Percentiles rank a stretch among this genome's conserved stretches.
phyloP scores from a whole-genome alignment of 192 early-diverging fungal genomes.

The Fimicolochytrium jonesii region DNA sequence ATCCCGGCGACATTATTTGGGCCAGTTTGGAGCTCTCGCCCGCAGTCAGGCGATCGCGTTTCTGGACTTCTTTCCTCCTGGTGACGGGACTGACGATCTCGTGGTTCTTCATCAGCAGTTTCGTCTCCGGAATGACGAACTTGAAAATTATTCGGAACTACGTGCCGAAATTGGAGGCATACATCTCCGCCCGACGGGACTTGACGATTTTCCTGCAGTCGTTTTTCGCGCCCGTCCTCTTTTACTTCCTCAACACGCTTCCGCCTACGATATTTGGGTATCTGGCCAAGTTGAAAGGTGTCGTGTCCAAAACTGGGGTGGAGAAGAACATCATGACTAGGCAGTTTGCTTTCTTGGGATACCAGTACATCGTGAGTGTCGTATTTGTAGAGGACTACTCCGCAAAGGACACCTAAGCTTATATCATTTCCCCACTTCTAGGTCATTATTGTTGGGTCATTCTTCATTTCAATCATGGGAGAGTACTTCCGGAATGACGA shows the following conservation, averaged over 20 bases:
- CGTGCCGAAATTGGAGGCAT: conserved; percentile 6
- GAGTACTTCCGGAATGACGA: too few relatives aligned
- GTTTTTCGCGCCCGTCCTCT: conserved; percentile 29
- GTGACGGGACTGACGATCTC: conserved; percentile 29
- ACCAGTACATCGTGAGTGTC: conserved; percentile 28
- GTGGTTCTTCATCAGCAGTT: conserved; percentile 26
- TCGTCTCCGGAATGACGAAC: conserved; percentile 25
- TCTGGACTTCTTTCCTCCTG: conserved; percentile 28
- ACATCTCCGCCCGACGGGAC: conserved; percentile 16
- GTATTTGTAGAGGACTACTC: too few relatives aligned
- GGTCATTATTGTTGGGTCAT: too few relatives aligned
- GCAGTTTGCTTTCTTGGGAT: conserved; percentile 38
- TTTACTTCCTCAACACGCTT: conserved; percentile 31
- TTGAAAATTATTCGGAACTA: neutral
- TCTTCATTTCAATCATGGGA: too few relatives aligned
- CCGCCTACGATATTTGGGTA: conserved; percentile 34
- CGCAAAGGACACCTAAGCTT: too few relatives aligned
- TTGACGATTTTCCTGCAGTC: conserved; percentile 26
- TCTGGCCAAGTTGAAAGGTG: conserved; percentile 33
- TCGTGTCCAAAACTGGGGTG: conserved; percentile 28
- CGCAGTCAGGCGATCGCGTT: conserved; percentile 22
- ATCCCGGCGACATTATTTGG: conserved; percentile 49
- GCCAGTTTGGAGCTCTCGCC: conserved; percentile 37
- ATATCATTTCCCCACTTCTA: too few relatives aligned
- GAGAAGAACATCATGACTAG: conserved; percentile 43